Conservation (phyloP, 2,329 filamentous ascomycete genomes). For the Exophiala viscosa region DNA sequence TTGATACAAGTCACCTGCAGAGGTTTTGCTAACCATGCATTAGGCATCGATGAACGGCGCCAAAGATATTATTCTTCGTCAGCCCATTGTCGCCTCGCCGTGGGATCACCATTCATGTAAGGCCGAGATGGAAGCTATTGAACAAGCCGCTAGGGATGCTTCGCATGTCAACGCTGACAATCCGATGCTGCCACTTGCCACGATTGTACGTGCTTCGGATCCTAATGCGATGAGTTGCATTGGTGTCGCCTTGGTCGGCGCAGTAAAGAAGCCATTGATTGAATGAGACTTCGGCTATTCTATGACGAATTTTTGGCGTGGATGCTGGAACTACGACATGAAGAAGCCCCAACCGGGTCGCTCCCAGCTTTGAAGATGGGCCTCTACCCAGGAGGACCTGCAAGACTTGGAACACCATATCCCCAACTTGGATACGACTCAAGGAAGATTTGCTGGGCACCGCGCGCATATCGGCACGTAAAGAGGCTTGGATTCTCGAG, state of each 20-base stretch:
- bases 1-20: neutral
- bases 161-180: constrained; percentile 83
- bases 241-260: constrained; percentile 61
- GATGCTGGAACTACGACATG: neutral
- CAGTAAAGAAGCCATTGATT: constrained; percentile 61
- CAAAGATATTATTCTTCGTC: constrained; percentile 79
- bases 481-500: neutral
- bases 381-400: too few relatives aligned
- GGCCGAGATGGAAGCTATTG: constrained; percentile 97
- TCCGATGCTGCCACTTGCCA: constrained; percentile 83
- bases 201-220: constrained; percentile 76
- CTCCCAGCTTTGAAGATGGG: neutral
- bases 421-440: neutral
- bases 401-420: too few relatives aligned
- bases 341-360: neutral
- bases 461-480: too few relatives aligned
- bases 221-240: constrained; percentile 57
- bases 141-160: constrained; percentile 90
- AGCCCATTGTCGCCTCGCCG: constrained; percentile 93
- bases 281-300: constrained; percentile 48
- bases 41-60: constrained; percentile 85
- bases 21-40: neutral
- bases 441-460: too few relatives aligned
- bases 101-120: constrained; percentile 94
- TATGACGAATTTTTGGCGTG: neutral